phyloP scores from a whole-genome alignment of 2,329 filamentous ascomycete genomes.

The Raffaelea albimanens region DNA sequence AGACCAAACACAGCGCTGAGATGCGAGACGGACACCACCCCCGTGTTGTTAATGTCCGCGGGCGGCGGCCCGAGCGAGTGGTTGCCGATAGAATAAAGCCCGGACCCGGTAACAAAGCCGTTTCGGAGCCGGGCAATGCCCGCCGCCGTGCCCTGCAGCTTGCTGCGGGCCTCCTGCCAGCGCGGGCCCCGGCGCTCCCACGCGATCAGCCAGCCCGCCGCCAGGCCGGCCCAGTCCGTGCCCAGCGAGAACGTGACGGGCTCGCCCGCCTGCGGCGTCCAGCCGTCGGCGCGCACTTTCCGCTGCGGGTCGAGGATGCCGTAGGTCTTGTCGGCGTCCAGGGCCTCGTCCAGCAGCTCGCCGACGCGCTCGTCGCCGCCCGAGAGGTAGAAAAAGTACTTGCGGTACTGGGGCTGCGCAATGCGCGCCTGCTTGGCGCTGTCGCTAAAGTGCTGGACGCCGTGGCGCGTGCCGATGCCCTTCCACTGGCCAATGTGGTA shows the following conservation, averaged over 20 bases:
- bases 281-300: conserved; percentile 46
- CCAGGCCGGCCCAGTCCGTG: conserved; percentile 49
- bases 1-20: too few species aligned
- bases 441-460: conserved; percentile 52
- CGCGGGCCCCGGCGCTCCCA: conserved; percentile 47
- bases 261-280: conserved; percentile 33
- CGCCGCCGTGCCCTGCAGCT: conserved; percentile 36
- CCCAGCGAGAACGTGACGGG: conserved; percentile 41
- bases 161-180: conserved; percentile 41
- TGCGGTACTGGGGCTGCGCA: conserved; percentile 46
- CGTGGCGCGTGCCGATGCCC: conserved; percentile 52
- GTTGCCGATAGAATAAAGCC: too few species aligned
- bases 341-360: conserved; percentile 39
- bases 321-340: conserved; percentile 45
- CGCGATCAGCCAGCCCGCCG: conserved; percentile 48
- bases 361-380: conserved; percentile 46
- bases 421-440: conserved; percentile 54
- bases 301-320: conserved; percentile 44
- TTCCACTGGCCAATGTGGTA: conserved; percentile 51
- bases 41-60: too few species aligned
- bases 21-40: too few species aligned
- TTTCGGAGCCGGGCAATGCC: conserved; percentile 46
- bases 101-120: conserved; percentile 22
- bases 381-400: conserved; percentile 46
- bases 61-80: too few species aligned